Evolutionary conservation across 495 filamentous ascomycete genomes (phyloP), one percentile per base, ranked within the genome.

Genomic region (Entonaema liquescens): DNA sequence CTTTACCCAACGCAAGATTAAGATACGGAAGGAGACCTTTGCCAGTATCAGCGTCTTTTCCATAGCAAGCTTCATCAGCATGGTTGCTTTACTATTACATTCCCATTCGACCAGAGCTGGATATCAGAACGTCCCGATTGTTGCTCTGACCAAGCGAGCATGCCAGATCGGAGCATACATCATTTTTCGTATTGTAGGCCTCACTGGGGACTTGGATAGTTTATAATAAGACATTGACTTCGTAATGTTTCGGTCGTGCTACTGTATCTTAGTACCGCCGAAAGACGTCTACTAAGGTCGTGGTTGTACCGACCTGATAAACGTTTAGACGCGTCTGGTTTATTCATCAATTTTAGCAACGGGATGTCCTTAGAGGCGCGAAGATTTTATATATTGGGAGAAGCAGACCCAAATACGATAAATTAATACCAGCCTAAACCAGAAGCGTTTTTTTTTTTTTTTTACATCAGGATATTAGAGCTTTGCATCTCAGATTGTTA

Each of bases 21-120:
- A 86, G 68, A 93, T 94, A 74, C 90, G 89, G 72, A 92, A 91
- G 71, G 92, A 94, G 82, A 93, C 90, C 5, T 87, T 88, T 59
- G 89, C 91, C 19, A 92, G 91, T n/a, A 85, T 93, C 57, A 85
- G 87, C 38, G 89, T 93, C 56, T 91, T 94, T 68, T 92, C 89
- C 13, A 86, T 91, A 66, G 89, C 91, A 9, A 91, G 88, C 76
- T 93, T 91, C 78, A 83, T 92, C 71, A 92, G 87, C 82, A 89
- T 93, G 87, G 87, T 89, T 50, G 86, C 86, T 5, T 80, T 94
- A 13, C 82, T 93, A 11, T 76, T 90, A 9, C 89, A 93, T 68
- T 80, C 92, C 38, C 89, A 93, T 79, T 78, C 89, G 33, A 89
- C 53, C 5, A 70, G 73, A 36, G 67, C 69, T 13, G 67, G 65